A percentile compares a stretch with the other conserved stretches of the same genome.
phyloP scores from a whole-genome alignment of 106 monocot species.

The Platanthera guangdongensis region DNA sequence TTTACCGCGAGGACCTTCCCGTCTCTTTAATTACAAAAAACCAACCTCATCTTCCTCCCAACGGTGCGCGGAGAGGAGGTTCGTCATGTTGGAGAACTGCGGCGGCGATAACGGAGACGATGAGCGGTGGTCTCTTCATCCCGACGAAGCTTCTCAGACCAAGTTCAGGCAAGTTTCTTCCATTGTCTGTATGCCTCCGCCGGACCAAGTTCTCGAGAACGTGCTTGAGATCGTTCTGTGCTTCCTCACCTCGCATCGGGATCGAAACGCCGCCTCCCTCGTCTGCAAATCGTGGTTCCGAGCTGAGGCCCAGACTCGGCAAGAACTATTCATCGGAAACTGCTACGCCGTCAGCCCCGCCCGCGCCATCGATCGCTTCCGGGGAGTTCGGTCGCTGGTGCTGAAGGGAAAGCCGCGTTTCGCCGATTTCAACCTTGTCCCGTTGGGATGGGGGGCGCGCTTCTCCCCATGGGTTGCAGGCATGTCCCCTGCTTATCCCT shows the following conservation, averaged over 20 bases:
- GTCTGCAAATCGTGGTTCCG: conserved; percentile 68
- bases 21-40: background rate
- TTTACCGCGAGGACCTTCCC: background rate
- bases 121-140: conserved; percentile 2
- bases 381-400: conserved; percentile 12
- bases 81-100: background rate
- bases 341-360: conserved; percentile 73
- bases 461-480: conserved; percentile 42
- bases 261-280: conserved; percentile 75
- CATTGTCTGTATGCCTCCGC: conserved; percentile 2
- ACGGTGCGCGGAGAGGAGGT: background rate
- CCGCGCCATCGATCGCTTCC: conserved; percentile 45
- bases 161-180: background rate
- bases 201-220: conserved; percentile 19
- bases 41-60: background rate
- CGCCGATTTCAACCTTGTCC: conserved; percentile 72
- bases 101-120: conserved; percentile 11
- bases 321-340: conserved; percentile 80
- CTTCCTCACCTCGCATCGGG: conserved; percentile 15
- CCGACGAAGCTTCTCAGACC: background rate
- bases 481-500: conserved; percentile 31
- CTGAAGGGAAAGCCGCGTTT: conserved; percentile 48
- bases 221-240: conserved; percentile 23
- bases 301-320: conserved; percentile 64
- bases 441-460: conserved; percentile 59